Evolutionary conservation across 108 stramenopile species (phyloP).

Genomic region (Cyclotella sp.): DNA sequence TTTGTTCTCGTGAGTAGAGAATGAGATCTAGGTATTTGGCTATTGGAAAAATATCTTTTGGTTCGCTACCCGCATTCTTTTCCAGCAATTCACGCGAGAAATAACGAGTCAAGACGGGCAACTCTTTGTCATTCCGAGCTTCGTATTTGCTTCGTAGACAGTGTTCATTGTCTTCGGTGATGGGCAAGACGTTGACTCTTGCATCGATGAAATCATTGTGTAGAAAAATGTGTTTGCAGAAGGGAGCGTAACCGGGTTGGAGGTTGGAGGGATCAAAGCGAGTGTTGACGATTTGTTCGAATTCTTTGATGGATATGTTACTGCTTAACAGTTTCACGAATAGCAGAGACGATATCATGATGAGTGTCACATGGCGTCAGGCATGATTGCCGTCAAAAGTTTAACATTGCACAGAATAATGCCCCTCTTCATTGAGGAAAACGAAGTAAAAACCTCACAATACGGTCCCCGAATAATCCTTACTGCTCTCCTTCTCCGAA

Average conservation of each 20-base stretch:
- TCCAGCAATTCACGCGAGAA: slow-evolving; percentile 67
- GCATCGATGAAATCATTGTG: slow-evolving; percentile 87
- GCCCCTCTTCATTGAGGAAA: too few species aligned
- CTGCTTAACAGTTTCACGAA: neutral
- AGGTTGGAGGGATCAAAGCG: slow-evolving; percentile 65
- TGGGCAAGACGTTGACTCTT: slow-evolving; percentile 73
- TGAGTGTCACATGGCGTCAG: neutral
- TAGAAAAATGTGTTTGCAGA: slow-evolving; percentile 98
- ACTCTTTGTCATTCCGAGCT: slow-evolving; percentile 89
- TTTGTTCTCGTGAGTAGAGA: slow-evolving; percentile 95
- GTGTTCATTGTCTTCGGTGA: slow-evolving; percentile 83
- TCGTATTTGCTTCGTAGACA: slow-evolving; percentile 87
- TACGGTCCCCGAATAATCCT: slow-evolving; percentile 71
- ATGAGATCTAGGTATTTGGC: slow-evolving; percentile 94
- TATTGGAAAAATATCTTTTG: slow-evolving; percentile 62
- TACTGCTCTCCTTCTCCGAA: slow-evolving; percentile 57
- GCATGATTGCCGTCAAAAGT: too few species aligned
- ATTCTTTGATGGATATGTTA: slow-evolving; percentile 63
- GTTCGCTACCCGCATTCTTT: slow-evolving; percentile 1
- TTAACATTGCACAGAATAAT: too few species aligned
- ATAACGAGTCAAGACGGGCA: slow-evolving; percentile 88
- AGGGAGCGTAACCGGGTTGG: slow-evolving; percentile 95
- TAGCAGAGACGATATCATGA: neutral
- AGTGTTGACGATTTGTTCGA: slow-evolving; percentile 79
- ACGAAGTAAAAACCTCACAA: slow-evolving; percentile 35